Evolutionary conservation across 78 protist species (phyloP).

Genomic region (Isochrysis galbana): DNA sequence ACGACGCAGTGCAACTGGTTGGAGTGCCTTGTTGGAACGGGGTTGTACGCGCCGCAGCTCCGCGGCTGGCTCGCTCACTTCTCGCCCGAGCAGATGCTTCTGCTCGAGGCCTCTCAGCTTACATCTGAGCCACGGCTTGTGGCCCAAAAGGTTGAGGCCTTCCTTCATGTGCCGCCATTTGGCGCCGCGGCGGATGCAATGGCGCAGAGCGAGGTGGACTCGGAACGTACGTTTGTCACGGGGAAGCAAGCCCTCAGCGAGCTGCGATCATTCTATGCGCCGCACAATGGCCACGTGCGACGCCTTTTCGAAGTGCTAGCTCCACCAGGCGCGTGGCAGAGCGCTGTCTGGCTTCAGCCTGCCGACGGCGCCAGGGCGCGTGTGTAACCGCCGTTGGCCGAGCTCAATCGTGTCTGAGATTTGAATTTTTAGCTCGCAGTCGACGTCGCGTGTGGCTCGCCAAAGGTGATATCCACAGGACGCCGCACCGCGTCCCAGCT

Average conservation of each 20-base stretch:
- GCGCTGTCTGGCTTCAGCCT: neutral
- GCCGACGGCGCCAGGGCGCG: too few relatives aligned
- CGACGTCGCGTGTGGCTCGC: too few relatives aligned
- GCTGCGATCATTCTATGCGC: neutral
- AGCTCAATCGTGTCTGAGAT: too few relatives aligned
- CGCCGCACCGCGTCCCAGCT: too few relatives aligned
- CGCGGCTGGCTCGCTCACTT: neutral
- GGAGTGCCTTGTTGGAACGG: neutral
- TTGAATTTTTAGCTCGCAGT: too few relatives aligned
- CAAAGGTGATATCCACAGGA: too few relatives aligned
- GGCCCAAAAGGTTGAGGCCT: neutral
- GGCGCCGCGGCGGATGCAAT: neutral
- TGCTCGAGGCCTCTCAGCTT: neutral
- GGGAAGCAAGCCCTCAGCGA: neutral
- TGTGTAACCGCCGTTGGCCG: too few relatives aligned
- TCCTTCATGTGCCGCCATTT: neutral
- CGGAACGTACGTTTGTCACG: neutral
- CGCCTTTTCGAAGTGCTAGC: neutral
- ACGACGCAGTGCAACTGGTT: neutral
- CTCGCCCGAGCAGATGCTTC: neutral
- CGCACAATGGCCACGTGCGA: neutral
- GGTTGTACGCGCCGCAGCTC: slow-evolving; percentile 18
- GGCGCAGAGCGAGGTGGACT: neutral
- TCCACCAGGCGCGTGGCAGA: neutral
- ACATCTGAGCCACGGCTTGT: neutral